These are phyloP conservation scores for Yamadazyma laniorum DNA, from an alignment of 805 yeast genomes.

Conservation along the genomic window DNA sequence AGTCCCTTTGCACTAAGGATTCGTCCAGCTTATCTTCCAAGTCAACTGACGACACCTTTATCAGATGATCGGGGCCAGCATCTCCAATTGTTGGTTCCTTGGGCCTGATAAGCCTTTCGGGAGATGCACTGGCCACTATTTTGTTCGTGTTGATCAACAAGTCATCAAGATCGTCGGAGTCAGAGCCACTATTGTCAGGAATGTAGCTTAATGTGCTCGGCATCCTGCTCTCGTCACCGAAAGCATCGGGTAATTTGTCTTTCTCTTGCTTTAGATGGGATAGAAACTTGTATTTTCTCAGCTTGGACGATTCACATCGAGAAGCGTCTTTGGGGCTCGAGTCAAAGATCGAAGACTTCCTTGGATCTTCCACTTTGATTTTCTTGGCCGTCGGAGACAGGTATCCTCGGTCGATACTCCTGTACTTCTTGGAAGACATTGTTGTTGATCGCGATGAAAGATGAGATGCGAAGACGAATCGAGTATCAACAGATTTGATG, in stretches of 20 bases:
- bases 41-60: neutral
- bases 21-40: neutral
- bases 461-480: neutral
- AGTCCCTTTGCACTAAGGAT: neutral
- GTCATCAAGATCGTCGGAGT: conserved; percentile 4
- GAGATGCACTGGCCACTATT: neutral
- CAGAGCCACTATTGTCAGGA: conserved; percentile 1
- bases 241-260: neutral
- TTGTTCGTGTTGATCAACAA: conserved; percentile 1
- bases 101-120: neutral
- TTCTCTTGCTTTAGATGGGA: neutral
- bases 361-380: conserved; percentile 1
- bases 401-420: neutral
- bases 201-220: neutral
- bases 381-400: neutral
- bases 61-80: neutral
- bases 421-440: neutral
- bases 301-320: neutral
- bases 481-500: no score
- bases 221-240: neutral
- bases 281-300: neutral
- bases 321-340: neutral
- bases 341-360: neutral
- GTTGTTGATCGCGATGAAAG: neutral
- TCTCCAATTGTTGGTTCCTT: neutral